Evolutionary conservation across 805 yeast genomes (phyloP), one percentile per base, ranked within the genome.

Genomic region (Clavispora fructus): DNA sequence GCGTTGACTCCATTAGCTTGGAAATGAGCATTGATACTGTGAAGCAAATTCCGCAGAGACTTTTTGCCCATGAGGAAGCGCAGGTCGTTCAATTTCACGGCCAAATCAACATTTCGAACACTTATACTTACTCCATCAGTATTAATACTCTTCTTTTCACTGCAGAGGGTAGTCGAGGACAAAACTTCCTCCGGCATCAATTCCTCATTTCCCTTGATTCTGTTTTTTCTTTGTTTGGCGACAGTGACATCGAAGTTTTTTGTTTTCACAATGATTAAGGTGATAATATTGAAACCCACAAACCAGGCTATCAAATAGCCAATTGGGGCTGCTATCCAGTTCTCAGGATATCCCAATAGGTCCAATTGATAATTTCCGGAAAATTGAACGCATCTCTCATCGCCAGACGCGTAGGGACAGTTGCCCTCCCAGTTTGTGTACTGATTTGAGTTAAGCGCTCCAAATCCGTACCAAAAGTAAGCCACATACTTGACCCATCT

Each of bases 401-500:
- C 60, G 3, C 46, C 46, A 3, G 43, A 54, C 60, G 56, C 86
- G 78, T 35, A 65, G 41, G 79, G 73, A 55, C 88, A 82, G 43
- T 77, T 79, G 12, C 89, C 89, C 37, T 61, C 49, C 67, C 72
- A 85, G 30, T 74, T 78, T 1, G 85, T 70, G 58, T 78, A 88
- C 54, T 87, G 83, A 57, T 82, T 85, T 0, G 90, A 74, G 35
- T 76, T 56, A 46, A 83, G 57, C 1, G 82, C 82, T 2, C 94
- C 94, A 63, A 85, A 85, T 0, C 82, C 83, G 58, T 85, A 88
- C 87, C 91, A 89, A 43, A 84, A 73, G 59, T 78, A 85, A 0
- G 92, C 83, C 46, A 83, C 68, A 62, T 85, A 88, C 59, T 84
- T 86, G 6, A 83, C 75, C 96, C 96, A 88, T 31, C 88, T 72